Percentiles rank a stretch among this genome's conserved stretches.
These are phyloP conservation scores for Vigna trinervia DNA, from an alignment of 306 rosid species.

Conservation along the genomic window DNA sequence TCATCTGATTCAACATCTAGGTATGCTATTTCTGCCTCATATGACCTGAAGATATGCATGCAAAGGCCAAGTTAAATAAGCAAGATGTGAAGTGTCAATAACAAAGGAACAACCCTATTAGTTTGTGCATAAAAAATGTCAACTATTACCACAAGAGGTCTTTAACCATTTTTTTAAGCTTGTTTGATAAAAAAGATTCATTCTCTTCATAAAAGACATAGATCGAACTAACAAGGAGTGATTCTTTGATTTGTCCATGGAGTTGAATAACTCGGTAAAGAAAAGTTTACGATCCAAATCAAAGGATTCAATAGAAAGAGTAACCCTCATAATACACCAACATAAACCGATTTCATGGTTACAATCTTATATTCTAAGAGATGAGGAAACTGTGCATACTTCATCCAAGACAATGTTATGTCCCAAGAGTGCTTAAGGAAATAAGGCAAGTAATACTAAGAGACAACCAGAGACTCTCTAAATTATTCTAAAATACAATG, in stretches of 20 bases:
- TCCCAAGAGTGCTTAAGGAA: not conserved
- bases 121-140: not conserved
- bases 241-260: not conserved
- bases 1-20: conserved; percentile 74
- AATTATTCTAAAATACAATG: not conserved
- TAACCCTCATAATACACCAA: not conserved
- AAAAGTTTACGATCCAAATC: not conserved
- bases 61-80: conserved; percentile 20
- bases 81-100: conserved; percentile 21
- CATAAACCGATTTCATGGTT: not conserved
- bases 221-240: not conserved
- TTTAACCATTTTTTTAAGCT: not conserved
- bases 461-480: not conserved
- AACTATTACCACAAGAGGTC: not conserved
- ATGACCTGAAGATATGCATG: conserved; percentile 64
- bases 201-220: not conserved
- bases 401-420: not conserved
- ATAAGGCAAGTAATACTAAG: not conserved
- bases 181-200: not conserved
- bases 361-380: not conserved
- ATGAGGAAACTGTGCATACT: not conserved
- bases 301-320: not conserved
- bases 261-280: not conserved
- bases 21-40: conserved; percentile 86
- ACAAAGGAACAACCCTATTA: conserved; percentile 14